Evolutionary conservation across 306 rosid genomes (phyloP).

Genomic region (Calophaca sinica): DNA sequence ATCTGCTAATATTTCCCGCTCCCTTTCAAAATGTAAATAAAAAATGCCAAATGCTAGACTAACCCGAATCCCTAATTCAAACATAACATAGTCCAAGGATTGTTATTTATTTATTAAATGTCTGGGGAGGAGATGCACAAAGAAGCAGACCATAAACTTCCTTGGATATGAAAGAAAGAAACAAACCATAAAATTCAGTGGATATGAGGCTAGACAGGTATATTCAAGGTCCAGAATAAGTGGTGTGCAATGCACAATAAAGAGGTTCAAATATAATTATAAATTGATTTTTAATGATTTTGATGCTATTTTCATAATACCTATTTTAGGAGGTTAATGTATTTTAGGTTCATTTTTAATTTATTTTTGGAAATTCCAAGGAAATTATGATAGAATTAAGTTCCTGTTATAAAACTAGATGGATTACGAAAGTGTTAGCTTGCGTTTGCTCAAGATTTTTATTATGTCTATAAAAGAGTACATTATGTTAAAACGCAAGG

Average conservation of each 20-base stretch:
- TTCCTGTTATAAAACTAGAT: neutral
- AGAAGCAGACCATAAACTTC: neutral
- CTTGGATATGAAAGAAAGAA: neutral
- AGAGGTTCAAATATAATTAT: neutral
- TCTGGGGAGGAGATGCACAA: too few species aligned
- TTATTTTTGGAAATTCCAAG: slow-evolving; percentile 3
- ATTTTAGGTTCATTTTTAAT: neutral
- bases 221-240: slow-evolving; percentile 11
- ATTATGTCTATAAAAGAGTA: neutral
- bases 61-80: neutral
- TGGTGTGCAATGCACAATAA: slow-evolving; percentile 13
- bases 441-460: neutral
- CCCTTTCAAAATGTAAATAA: slow-evolving; percentile 17
- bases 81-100: neutral
- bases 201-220: neutral
- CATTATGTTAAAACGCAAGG: neutral
- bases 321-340: slow-evolving; percentile 1
- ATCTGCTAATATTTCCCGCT: neutral
- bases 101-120: slow-evolving; percentile 25
- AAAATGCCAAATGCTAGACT: slow-evolving; percentile 31
- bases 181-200: neutral
- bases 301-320: neutral
- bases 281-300: neutral
- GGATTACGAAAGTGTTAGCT: neutral
- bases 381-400: slow-evolving; percentile 9